Conservation (phyloP, 2,329 filamentous ascomycete genomes). For the Chaetomiaceae sp. region DNA sequence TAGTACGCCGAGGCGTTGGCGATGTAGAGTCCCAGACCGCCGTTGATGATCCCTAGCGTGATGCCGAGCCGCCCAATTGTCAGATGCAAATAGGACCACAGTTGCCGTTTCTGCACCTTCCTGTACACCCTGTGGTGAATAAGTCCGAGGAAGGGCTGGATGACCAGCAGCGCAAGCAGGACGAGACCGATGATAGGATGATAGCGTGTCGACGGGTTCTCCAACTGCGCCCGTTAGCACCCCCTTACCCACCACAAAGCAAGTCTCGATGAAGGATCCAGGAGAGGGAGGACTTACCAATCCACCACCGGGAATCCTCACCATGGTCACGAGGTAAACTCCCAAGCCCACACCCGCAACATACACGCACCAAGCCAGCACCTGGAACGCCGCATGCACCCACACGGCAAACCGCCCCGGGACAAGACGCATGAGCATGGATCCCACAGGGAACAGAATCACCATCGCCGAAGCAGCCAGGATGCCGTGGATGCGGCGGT, state of each 20-base stretch:
- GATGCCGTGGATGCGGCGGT: constrained; percentile 39
- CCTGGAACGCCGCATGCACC: constrained; percentile 39
- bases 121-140: constrained; percentile 42
- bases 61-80: constrained; percentile 40
- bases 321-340: constrained; percentile 36
- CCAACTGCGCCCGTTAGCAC: constrained; percentile 28
- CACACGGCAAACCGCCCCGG: constrained; percentile 36
- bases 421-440: constrained; percentile 39
- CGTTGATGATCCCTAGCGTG: constrained; percentile 42
- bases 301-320: constrained; percentile 32
- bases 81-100: constrained; percentile 42
- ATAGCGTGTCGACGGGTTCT: constrained; percentile 32
- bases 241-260: background rate
- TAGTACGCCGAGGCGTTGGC: constrained; percentile 28
- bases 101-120: constrained; percentile 34
- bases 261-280: too few relatives aligned
- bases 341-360: constrained; percentile 40
- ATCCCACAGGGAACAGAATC: constrained; percentile 42
- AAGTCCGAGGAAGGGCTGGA: constrained; percentile 41
- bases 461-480: constrained; percentile 40
- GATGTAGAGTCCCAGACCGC: constrained; percentile 41
- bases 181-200: constrained; percentile 47
- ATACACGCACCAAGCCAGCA: constrained; percentile 36
- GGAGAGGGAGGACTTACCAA: constrained; percentile 30
- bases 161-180: constrained; percentile 36